Evolutionary conservation across 2,329 filamentous ascomycete genomes (phyloP).

Genomic region (Aspergillus nomiae): DNA sequence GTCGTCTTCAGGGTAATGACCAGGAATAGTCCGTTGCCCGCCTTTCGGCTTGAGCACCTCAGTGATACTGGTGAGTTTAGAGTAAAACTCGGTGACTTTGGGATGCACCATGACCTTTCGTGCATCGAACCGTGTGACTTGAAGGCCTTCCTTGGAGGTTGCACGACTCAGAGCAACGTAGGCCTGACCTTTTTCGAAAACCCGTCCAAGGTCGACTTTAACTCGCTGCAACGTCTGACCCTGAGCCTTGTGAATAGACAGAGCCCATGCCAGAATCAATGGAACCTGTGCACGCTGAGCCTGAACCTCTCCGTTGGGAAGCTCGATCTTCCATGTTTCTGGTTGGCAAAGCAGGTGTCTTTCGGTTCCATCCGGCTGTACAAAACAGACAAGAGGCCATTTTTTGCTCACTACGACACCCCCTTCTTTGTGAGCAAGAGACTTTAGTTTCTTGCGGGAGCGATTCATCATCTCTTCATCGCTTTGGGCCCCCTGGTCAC

Average conservation of each 20-base stretch:
- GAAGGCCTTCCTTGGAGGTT: slow-evolving; percentile 80
- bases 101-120: slow-evolving; percentile 93
- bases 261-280: slow-evolving; percentile 91
- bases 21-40: slow-evolving; percentile 30
- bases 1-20: slow-evolving; percentile 29
- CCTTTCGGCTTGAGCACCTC: slow-evolving; percentile 42
- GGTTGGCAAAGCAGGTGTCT: slow-evolving; percentile 78
- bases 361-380: slow-evolving; percentile 73
- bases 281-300: slow-evolving; percentile 82
- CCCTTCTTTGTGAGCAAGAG: slow-evolving; percentile 51
- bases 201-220: slow-evolving; percentile 86
- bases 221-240: slow-evolving; percentile 92
- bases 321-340: slow-evolving; percentile 94
- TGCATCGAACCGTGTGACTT: slow-evolving; percentile 86
- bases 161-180: slow-evolving; percentile 96
- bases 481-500: slow-evolving; percentile 50
- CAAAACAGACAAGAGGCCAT: slow-evolving; percentile 85
- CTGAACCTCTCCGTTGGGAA: slow-evolving; percentile 92
- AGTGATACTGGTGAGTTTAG: slow-evolving; percentile 74
- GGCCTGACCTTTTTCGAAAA: slow-evolving; percentile 97
- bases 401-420: slow-evolving; percentile 55
- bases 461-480: slow-evolving; percentile 45
- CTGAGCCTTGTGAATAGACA: slow-evolving; percentile 97
- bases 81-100: slow-evolving; percentile 82
- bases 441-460: slow-evolving; percentile 60